These are phyloP conservation scores for Backusella parvicylindrica DNA, from an alignment of 192 early-diverging fungal genomes.

Conservation along the genomic window DNA sequence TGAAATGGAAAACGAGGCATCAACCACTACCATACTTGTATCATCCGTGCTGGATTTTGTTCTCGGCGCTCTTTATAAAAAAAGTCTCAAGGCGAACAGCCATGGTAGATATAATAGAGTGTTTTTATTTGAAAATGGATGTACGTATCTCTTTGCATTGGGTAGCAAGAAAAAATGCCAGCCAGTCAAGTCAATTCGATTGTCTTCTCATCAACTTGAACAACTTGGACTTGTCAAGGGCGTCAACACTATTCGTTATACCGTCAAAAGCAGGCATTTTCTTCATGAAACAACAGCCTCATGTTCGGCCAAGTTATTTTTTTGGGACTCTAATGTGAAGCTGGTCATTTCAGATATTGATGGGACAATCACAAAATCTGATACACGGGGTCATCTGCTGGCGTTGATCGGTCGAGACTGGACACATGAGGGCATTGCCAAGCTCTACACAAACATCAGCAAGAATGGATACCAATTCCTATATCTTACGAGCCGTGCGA, in stretches of 20 bases:
- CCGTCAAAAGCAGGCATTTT: constrained; percentile 55
- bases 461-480: constrained; percentile 95
- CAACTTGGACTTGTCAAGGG: constrained; percentile 79
- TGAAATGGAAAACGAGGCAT: background rate
- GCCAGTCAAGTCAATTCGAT: constrained; percentile 84
- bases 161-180: constrained; percentile 22
- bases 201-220: constrained; percentile 89
- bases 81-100: background rate
- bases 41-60: background rate
- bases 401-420: constrained; percentile 97
- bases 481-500: constrained; percentile 92
- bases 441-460: constrained; percentile 89
- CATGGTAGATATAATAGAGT: too few relatives aligned
- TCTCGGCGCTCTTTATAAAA: constrained; percentile 14
- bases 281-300: constrained; percentile 68
- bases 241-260: constrained; percentile 88
- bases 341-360: constrained; percentile 98
- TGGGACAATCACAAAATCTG: constrained; percentile 98
- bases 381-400: constrained; percentile 93
- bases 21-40: background rate
- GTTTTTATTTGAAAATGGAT: background rate
- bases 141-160: background rate
- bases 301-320: constrained; percentile 84
- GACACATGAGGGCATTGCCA: constrained; percentile 96
- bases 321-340: constrained; percentile 78